Base-by-base conservation (phyloP, 2,329 filamentous ascomycete species). In the Beauveria scarabaeidicola region DNA sequence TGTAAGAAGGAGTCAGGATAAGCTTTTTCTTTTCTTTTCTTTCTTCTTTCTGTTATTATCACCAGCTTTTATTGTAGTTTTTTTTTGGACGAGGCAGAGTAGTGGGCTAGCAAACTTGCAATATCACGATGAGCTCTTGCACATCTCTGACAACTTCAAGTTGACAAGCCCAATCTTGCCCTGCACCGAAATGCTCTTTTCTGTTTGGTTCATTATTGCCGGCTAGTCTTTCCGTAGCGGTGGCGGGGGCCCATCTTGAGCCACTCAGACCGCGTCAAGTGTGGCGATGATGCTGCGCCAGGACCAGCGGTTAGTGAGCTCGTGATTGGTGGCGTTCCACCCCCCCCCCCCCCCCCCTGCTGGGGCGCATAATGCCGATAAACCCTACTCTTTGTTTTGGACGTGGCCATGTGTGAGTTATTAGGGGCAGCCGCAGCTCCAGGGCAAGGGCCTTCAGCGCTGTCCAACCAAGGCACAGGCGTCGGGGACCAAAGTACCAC, bases 271-370 rank as follows among this genome's bases (percentile, higher is more conserved):
- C 13, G 41, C 53, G 43, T 46, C 54, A 47, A 57, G 54, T 57
- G 54, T 57, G 56, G 56, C 47, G 56, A 58, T 44, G 56, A 58
- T 58, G 21, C 54, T 57, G 27, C 51, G 51, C 32, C 51, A 27
- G 51, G 38, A 43, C 51, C 51, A 53, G 38, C 17, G 13, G n/a
- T 23, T 43, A 13, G 21, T n/a, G 41, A 38, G 32, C 25, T 54
- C 25, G 17, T 56, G 53, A 56, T 56, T 56, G 53, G 53, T 43
- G 36, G 38, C 36, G 52, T n/a, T 25, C 5, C 10, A 29, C 36
- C n/a, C 23, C 11, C 9, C n/a, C n/a, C n/a, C n/a, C n/a, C n/a
- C n/a, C n/a, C n/a, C n/a, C n/a, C n/a, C n/a, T n/a, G n/a, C n/a
- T n/a, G n/a, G n/a, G 27, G 9, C 6, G 23, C 52, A 54, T 29